These are phyloP conservation scores for Onygena corvina DNA, from an alignment of 2,329 filamentous ascomycete genomes.

Conservation along the genomic window DNA sequence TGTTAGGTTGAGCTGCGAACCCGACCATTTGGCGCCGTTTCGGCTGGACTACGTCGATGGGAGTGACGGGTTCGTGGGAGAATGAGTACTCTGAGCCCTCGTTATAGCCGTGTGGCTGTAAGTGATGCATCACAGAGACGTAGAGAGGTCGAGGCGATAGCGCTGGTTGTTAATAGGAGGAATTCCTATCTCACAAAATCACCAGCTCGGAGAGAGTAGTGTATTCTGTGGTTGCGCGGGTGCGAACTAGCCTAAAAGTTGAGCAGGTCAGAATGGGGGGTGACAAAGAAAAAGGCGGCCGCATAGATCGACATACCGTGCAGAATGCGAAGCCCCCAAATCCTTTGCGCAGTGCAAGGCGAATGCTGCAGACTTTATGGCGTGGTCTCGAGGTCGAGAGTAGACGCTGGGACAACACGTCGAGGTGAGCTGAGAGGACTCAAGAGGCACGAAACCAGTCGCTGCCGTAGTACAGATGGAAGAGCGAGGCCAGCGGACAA, in stretches of 20 bases:
- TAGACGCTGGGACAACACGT: background rate
- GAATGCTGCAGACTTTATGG: background rate
- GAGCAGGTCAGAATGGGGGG: background rate
- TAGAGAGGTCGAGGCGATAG: background rate
- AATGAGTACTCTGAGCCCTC: constrained; percentile 15
- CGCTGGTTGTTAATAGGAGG: background rate
- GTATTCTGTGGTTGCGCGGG: background rate
- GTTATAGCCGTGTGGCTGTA: constrained; percentile 11
- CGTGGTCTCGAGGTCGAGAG: background rate
- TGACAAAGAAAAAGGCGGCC: background rate
- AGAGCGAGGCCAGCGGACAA: background rate
- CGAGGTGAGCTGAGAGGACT: background rate
- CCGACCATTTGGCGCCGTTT: constrained; percentile 22
- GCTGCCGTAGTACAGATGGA: constrained; percentile 4
- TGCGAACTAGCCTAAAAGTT: background rate
- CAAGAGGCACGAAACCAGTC: constrained; percentile 11
- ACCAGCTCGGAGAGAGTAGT: background rate
- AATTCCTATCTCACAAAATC: background rate
- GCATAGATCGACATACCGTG: background rate
- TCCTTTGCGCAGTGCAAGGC: background rate
- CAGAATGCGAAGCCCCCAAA: background rate
- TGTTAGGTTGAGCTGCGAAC: constrained; percentile 19
- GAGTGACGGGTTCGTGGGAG: constrained; percentile 22
- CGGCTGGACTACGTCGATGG: constrained; percentile 29
- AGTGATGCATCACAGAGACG: constrained; percentile 12